These are phyloP conservation scores for Solanum hybrid DNA, from an alignment of 305 asterid genomes.

Conservation along the genomic window DNA sequence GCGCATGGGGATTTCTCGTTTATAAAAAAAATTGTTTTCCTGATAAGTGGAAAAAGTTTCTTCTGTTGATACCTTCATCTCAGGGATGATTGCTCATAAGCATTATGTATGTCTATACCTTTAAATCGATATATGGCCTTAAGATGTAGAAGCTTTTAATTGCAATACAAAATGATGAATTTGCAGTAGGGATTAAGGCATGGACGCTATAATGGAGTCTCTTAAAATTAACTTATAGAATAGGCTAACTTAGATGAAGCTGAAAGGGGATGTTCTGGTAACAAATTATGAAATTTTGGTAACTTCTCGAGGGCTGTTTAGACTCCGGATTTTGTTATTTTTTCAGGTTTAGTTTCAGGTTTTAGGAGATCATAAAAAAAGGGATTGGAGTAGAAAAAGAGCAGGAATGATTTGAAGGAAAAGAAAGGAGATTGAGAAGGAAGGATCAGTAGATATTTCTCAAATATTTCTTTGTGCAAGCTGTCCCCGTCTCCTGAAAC, in stretches of 20 bases:
- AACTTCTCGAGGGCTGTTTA: background rate
- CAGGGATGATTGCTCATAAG: background rate
- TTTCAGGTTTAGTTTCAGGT: background rate
- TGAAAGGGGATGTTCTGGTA: background rate
- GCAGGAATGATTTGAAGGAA: background rate
- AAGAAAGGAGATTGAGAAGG: background rate
- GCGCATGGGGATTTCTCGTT: background rate
- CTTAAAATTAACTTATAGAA: background rate
- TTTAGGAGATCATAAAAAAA: background rate
- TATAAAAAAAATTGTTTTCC: background rate
- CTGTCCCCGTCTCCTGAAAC: background rate
- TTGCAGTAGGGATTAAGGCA: background rate
- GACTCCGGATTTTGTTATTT: background rate
- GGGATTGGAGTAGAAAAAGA: background rate
- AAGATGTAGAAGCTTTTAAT: background rate
- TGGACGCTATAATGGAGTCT: background rate
- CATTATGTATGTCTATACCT: background rate
- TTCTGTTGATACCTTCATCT: background rate
- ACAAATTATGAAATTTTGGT: background rate
- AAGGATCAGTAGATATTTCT: background rate
- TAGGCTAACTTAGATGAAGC: background rate
- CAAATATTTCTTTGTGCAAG: background rate
- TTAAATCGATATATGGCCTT: background rate
- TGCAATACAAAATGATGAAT: background rate
- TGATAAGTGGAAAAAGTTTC: background rate